A percentile compares a stretch with the other conserved stretches of the same genome.
Conservation (phyloP, 1,284 basidiomycete species). For the Trametes polyzona region DNA sequence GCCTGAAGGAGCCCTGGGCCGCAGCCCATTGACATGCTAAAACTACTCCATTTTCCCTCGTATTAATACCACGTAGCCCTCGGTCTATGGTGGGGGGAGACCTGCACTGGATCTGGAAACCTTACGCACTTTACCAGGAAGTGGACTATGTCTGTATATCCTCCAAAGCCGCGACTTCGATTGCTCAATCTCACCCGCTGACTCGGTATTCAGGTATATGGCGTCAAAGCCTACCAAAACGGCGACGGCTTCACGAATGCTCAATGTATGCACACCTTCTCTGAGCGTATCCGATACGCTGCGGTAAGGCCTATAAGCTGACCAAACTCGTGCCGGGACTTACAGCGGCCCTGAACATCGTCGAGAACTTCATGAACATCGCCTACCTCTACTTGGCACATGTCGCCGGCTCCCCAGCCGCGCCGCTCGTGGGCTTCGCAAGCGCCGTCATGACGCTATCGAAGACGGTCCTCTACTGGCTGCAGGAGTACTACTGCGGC, state of each 20-base stretch:
- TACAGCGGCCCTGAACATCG: slow-evolving; percentile 76
- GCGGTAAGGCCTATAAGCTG: slow-evolving; percentile 9
- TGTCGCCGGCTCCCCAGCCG: slow-evolving; percentile 57
- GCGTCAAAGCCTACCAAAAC: slow-evolving; percentile 60
- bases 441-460: slow-evolving; percentile 77
- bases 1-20: slow-evolving; percentile 13
- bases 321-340: slow-evolving; percentile 2
- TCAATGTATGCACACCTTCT: slow-evolving; percentile 60
- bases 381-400: slow-evolving; percentile 79
- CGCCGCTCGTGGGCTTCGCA: slow-evolving; percentile 77
- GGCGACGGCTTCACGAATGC: slow-evolving; percentile 87
- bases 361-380: slow-evolving; percentile 80
- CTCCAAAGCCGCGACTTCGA: background rate
- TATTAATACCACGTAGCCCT: slow-evolving; percentile 42
- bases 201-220: slow-evolving; percentile 64
- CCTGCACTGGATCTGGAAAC: slow-evolving; percentile 87
- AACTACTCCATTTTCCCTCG: background rate
- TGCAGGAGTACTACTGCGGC: slow-evolving; percentile 76
- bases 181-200: slow-evolving; percentile 5
- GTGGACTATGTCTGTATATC: slow-evolving; percentile 59
- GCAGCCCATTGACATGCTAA: background rate
- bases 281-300: slow-evolving; percentile 5
- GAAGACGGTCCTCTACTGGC: slow-evolving; percentile 86
- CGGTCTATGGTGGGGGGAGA: slow-evolving; percentile 79
- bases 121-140: slow-evolving; percentile 77